These are phyloP conservation scores for Eutrema salsugineum DNA, from an alignment of 441 rosid genomes.

Conservation along the genomic window DNA sequence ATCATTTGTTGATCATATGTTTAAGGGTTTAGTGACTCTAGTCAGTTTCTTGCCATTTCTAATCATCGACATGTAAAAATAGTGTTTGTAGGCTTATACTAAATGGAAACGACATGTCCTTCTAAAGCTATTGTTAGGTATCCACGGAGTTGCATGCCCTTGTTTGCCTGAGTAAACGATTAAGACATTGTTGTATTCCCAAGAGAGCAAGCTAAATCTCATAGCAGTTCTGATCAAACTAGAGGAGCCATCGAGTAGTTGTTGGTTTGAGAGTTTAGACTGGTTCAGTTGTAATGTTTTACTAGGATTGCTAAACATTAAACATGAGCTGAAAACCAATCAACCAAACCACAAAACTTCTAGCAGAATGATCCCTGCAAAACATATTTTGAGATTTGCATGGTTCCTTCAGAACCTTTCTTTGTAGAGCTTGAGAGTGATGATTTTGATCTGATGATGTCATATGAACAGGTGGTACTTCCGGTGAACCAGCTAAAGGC, in stretches of 20 bases:
- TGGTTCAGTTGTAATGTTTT: not conserved
- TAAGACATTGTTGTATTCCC: not conserved
- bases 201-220: not conserved
- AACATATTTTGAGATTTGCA: not conserved
- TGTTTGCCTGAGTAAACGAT: not conserved
- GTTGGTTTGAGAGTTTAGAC: not conserved
- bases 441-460: not conserved
- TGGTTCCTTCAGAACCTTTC: not conserved
- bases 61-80: not conserved
- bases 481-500: slow-evolving; percentile 69
- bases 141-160: not conserved
- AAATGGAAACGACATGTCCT: not conserved
- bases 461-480: slow-evolving; percentile 55
- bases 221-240: not conserved
- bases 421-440: not conserved
- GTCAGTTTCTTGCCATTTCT: not conserved
- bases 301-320: not conserved
- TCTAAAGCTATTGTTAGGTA: not conserved
- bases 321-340: not conserved
- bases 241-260: not conserved
- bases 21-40: not conserved
- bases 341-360: not conserved
- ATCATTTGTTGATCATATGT: not conserved
- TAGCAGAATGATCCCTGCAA: not conserved
- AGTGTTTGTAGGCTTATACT: not conserved